Conservation (phyloP, 75 land plant species). For the Pinus taeda region DNA sequence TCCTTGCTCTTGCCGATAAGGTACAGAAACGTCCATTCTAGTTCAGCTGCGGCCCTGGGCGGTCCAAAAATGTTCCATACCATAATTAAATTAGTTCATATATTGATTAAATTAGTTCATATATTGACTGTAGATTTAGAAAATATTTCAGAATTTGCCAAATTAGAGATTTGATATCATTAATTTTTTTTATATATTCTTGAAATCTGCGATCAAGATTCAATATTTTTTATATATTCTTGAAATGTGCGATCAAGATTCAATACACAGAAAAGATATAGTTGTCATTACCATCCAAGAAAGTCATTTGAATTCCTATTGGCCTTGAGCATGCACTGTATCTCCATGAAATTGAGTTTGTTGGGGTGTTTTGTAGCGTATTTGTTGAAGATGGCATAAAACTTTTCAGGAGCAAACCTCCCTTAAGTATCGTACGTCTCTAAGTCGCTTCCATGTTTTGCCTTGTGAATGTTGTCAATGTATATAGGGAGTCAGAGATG, state of each 20-base stretch:
- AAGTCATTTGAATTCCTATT: slow-evolving; percentile 23
- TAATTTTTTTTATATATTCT: too few species aligned
- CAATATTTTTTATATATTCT: too few species aligned
- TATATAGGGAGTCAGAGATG: slow-evolving; percentile 47
- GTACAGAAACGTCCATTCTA: slow-evolving; percentile 73
- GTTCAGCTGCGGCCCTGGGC: slow-evolving; percentile 46
- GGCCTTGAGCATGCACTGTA: slow-evolving; percentile 18
- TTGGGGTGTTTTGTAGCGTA: slow-evolving; percentile 20
- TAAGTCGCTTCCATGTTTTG: slow-evolving; percentile 63
- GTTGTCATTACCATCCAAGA: slow-evolving; percentile 20
- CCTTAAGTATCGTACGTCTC: slow-evolving; percentile 62
- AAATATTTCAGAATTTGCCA: too few species aligned
- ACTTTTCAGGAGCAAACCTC: slow-evolving; percentile 40
- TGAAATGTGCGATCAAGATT: too few species aligned
- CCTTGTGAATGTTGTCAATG: slow-evolving; percentile 49
- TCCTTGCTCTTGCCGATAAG: slow-evolving; percentile 53
- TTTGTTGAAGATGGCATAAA: slow-evolving; percentile 34
- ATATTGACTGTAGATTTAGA: too few species aligned
- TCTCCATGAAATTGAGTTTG: slow-evolving; percentile 19
- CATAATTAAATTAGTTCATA: too few species aligned
- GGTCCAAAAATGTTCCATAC: background rate
- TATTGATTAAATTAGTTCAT: background rate
- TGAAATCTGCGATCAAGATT: too few species aligned
- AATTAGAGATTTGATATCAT: too few species aligned
- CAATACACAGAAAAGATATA: too few species aligned